Evolutionary conservation across 371 early-diverging fungal species (phyloP).

Genomic region (Aphelidium insulamus): DNA sequence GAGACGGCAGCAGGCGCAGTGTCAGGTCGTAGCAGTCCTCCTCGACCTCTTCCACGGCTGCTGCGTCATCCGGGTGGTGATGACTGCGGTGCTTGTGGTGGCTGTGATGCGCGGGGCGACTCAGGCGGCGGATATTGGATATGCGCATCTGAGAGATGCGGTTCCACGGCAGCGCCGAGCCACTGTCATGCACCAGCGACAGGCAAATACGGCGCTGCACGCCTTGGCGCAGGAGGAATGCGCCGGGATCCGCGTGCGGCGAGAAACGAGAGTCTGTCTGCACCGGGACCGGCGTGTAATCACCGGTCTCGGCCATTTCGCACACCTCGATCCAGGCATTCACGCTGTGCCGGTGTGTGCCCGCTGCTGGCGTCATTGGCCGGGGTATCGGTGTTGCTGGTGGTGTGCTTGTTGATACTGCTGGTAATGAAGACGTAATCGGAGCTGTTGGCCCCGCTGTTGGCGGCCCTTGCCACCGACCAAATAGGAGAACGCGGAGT

Average conservation of each 20-base stretch:
- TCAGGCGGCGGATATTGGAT: slow-evolving; percentile 35
- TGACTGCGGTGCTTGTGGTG: no score
- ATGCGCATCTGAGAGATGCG: slow-evolving; percentile 25
- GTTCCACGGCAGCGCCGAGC: slow-evolving; percentile 38
- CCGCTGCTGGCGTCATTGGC: not conserved
- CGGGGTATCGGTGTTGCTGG: not conserved
- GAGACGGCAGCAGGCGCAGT: not conserved
- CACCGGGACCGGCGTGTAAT: slow-evolving; percentile 44
- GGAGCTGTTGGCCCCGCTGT: slow-evolving; percentile 1
- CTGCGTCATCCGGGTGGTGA: slow-evolving; percentile 30
- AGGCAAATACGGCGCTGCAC: slow-evolving; percentile 51
- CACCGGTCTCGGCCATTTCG: slow-evolving; percentile 41
- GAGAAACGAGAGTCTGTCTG: no score
- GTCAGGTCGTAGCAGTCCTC: slow-evolving; percentile 2
- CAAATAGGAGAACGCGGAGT: no score
- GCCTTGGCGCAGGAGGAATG: slow-evolving; percentile 58
- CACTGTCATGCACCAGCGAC: slow-evolving; percentile 47
- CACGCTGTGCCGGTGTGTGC: slow-evolving; percentile 38
- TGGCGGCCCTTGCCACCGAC: not conserved
- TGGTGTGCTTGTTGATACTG: not conserved
- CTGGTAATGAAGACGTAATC: not conserved
- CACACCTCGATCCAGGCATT: slow-evolving; percentile 37
- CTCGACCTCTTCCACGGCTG: not conserved
- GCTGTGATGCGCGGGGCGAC: no score
- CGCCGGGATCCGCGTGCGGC: slow-evolving; percentile 27